Conservation (phyloP, 352 stramenopile genomes). For the Pythium dissotocum region DNA sequence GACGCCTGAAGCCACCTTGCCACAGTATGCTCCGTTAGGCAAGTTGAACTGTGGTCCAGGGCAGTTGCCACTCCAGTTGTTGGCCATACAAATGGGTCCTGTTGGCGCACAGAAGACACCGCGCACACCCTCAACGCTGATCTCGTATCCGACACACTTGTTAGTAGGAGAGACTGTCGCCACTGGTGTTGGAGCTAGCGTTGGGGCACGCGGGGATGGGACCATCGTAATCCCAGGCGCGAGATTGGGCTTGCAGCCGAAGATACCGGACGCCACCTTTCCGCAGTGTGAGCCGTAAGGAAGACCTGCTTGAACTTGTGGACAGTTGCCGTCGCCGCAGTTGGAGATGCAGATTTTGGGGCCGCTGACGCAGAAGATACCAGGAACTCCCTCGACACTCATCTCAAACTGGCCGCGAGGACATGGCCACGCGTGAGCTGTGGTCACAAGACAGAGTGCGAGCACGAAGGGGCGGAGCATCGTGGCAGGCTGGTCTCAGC, state of each 20-base stretch:
- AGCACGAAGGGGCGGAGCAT: conserved; percentile 15
- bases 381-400: conserved; percentile 11
- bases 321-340: background rate
- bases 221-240: no score
- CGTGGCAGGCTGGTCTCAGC: background rate
- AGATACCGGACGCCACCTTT: background rate
- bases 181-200: background rate
- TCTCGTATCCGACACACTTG: no score
- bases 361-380: conserved; percentile 4
- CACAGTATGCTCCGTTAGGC: conserved; percentile 15
- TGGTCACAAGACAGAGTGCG: background rate
- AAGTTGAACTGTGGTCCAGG: conserved; percentile 13
- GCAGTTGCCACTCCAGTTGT: background rate
- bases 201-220: background rate
- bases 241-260: background rate
- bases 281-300: conserved; percentile 1
- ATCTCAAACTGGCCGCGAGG: conserved; percentile 3
- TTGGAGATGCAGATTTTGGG: background rate
- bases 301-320: background rate
- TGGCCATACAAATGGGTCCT: conserved; percentile 7
- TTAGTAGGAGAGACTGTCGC: background rate
- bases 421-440: conserved; percentile 5
- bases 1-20: conserved; percentile 13
- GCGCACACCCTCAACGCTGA: conserved; percentile 12
- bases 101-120: conserved; percentile 14